phyloP scores from a whole-genome alignment of 441 rosid species.

The Croton laevigatus region DNA sequence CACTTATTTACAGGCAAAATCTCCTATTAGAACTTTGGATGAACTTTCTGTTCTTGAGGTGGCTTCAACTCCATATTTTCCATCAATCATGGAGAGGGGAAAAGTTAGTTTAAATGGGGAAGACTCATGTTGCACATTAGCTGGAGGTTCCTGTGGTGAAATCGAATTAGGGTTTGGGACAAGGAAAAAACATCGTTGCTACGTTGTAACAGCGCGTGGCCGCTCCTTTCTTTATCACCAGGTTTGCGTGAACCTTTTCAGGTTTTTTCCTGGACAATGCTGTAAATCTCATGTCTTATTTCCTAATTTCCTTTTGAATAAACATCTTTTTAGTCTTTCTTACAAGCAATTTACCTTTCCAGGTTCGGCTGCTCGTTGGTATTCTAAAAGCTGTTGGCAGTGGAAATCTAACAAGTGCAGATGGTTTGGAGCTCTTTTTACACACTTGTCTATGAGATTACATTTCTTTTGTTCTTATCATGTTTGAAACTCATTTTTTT shows the following conservation, averaged over 20 bases:
- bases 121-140: slow-evolving; percentile 28
- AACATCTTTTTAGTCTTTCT: not conserved
- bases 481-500: not conserved
- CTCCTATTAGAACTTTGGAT: slow-evolving; percentile 77
- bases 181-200: slow-evolving; percentile 60
- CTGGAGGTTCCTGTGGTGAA: slow-evolving; percentile 24
- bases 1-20: slow-evolving; percentile 57
- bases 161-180: slow-evolving; percentile 51
- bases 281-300: not conserved
- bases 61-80: slow-evolving; percentile 67
- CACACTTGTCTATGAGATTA: not conserved
- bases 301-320: not conserved
- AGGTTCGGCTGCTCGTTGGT: slow-evolving; percentile 92
- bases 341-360: slow-evolving; percentile 20
- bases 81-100: slow-evolving; percentile 49
- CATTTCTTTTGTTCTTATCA: not conserved
- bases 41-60: slow-evolving; percentile 72
- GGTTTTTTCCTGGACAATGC: not conserved
- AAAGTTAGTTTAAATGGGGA: slow-evolving; percentile 27
- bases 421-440: slow-evolving; percentile 41
- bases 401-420: slow-evolving; percentile 61
- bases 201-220: slow-evolving; percentile 64
- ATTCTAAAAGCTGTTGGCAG: slow-evolving; percentile 82
- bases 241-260: slow-evolving; percentile 37
- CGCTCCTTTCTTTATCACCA: slow-evolving; percentile 92